Base-by-base conservation (phyloP, 768 basidiomycete genomes). In the Russula griseocarnosa region DNA sequence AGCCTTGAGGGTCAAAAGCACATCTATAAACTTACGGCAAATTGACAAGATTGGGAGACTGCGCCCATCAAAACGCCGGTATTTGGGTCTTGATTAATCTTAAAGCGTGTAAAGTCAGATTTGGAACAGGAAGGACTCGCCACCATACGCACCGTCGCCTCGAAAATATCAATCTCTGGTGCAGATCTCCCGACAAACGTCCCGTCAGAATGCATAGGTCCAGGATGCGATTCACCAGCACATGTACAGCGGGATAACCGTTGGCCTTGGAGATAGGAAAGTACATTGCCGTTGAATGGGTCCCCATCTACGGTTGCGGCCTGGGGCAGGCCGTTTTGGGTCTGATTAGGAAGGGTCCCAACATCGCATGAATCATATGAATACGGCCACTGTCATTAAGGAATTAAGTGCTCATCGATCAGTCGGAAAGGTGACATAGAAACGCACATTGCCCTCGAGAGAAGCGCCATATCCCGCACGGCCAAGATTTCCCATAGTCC, bases 331-430 rank as follows among this genome's bases (percentile, higher is more conserved):
- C 85, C 86, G 62, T 87, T 81, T 50, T 84, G 53, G 0, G 92
- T 88, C 74, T 98, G 95, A 73, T 98, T 98, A 9, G 82, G 74
- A 20, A 83, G 79, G 0, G 94, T 94, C n/a, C 96, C 96, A n/a
- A 95, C 81, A 72, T 98, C 95, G 70, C 96, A 97, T 16, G 81
- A 75, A 68, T 92, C 88, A 67, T 92, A 92, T 5, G 86, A 84
- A 74, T 91, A 92, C 1, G 90, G 90, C 90, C 88, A 89, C 86
- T 86, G 38, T 49, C n/a, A 14, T 24, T 4, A 38, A 36, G 54
- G 18, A 38, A n/a, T 60, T 59, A 14, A 40, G 16, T 18, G 38
- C 52, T 36, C 26, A 50, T 36, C 14, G 14, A 46, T 47, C 22
- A 55, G 53, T 57, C 26, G 32, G 34, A 38, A 24, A n/a, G 40